These are phyloP conservation scores for Starmerella khaoyaiensis DNA, from an alignment of 805 yeast genomes.

Conservation along the genomic window DNA sequence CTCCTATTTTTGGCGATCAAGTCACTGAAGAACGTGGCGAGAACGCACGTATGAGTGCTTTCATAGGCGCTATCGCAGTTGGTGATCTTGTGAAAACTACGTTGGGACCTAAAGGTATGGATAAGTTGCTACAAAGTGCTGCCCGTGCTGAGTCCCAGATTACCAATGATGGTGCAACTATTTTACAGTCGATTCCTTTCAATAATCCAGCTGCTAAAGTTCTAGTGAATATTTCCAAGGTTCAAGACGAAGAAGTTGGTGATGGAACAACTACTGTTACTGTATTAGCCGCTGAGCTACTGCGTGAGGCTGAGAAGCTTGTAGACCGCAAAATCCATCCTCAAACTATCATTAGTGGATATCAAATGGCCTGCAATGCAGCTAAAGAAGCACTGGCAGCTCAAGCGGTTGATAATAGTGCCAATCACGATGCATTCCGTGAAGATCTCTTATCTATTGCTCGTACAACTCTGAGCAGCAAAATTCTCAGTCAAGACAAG, in stretches of 20 bases:
- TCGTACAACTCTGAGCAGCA: conserved; percentile 83
- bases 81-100: conserved; percentile 93
- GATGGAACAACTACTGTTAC: conserved; percentile 98
- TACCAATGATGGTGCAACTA: conserved; percentile 98
- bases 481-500: conserved; percentile 89
- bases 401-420: conserved; percentile 61
- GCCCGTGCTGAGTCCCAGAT: conserved; percentile 56
- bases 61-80: conserved; percentile 97
- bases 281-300: conserved; percentile 82
- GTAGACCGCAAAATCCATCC: conserved; percentile 93
- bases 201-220: conserved; percentile 98
- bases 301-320: conserved; percentile 88
- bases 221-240: conserved; percentile 82
- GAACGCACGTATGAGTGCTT: conserved; percentile 91
- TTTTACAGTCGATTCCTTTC: conserved; percentile 80
- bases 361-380: conserved; percentile 73
- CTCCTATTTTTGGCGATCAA: conserved; percentile 91
- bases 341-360: conserved; percentile 94
- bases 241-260: conserved; percentile 97
- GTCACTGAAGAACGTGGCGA: conserved; percentile 97
- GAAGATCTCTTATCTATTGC: conserved; percentile 77
- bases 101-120: conserved; percentile 98
- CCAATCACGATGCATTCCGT: conserved; percentile 46
- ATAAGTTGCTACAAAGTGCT: conserved; percentile 79
- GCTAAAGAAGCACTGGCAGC: conserved; percentile 70